phyloP scores from a whole-genome alignment of 2,329 filamentous ascomycete species.

The Teratosphaeria nubilosa region DNA sequence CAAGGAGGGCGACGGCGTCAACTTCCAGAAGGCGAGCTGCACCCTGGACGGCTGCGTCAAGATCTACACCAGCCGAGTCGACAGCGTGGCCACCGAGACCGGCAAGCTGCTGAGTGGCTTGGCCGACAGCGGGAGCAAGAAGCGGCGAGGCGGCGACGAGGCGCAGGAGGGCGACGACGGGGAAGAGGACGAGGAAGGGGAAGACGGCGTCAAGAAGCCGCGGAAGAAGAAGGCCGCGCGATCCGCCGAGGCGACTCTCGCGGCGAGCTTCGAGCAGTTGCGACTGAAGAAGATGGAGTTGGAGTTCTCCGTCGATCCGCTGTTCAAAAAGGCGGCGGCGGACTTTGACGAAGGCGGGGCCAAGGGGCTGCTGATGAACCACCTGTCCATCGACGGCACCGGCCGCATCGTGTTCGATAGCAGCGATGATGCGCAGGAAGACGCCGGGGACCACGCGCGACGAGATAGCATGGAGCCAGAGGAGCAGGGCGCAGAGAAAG shows the following conservation, averaged over 20 bases:
- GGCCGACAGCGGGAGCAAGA: constrained; percentile 61
- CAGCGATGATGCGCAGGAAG: constrained; percentile 68
- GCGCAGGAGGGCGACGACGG: constrained; percentile 49
- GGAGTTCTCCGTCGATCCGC: constrained; percentile 88
- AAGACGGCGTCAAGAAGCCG: constrained; percentile 44
- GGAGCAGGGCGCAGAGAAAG: constrained; percentile 38
- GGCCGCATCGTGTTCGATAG: constrained; percentile 97
- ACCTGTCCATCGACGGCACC: constrained; percentile 86
- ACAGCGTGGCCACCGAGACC: constrained; percentile 95
- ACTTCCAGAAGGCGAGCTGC: constrained; percentile 97
- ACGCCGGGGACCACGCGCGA: constrained; percentile 27
- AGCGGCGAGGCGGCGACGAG: constrained; percentile 48
- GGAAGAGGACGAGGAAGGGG: constrained; percentile 48
- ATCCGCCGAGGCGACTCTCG: constrained; percentile 87
- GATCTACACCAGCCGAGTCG: constrained; percentile 96
- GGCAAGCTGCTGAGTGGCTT: constrained; percentile 88
- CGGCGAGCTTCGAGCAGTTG: constrained; percentile 73
- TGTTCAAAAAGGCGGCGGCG: constrained; percentile 98
- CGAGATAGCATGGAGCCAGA: constrained; percentile 31
- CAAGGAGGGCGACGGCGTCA: constrained; percentile 92
- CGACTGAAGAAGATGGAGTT: constrained; percentile 96
- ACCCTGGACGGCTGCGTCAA: constrained; percentile 97
- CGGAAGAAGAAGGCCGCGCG: constrained; percentile 63
- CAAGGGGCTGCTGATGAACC: constrained; percentile 88
- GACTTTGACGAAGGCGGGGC: constrained; percentile 98